Base-by-base conservation (phyloP, 2,329 filamentous ascomycete genomes). In the Botrytis squamosa region DNA sequence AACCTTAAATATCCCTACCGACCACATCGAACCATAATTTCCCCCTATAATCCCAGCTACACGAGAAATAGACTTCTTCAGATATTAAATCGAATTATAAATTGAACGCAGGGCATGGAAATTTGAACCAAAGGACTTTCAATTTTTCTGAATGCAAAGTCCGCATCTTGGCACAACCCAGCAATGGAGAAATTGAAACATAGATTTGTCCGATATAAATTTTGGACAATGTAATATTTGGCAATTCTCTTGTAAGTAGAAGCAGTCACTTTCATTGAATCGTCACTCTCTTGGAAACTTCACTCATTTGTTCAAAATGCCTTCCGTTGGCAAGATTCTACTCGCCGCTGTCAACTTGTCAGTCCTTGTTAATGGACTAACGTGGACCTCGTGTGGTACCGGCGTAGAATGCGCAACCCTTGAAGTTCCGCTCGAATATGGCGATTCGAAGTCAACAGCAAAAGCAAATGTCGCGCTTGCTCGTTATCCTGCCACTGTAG, bases 371-470 rank as follows among this genome's bases (percentile, higher is more conserved):
- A 69, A 57, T 10, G 66, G 66, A 5, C 40, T 69, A n/a, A 57
- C 66, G 22, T 75, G 74, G 74, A 67, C 72, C 36, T 59, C 74
- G n/a, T 75, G 74, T 16, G 74, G 72, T 20, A 74, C 72, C 0
- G 66, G 66, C 3, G 49, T 75, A 2, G 49, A 74, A 12, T 75
- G 74, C 25, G 42, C 74, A 59, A 71, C 70, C 7, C 63, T 75
- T 42, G 22, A 62, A 49, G 74, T 75, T 16, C 70, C 74, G 22
- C 71, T 75, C 12, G 74, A 75, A 60, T 75, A 74, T 72, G 66
- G 66, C 14, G 18, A 57, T 42, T 1, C 36, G 2, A 57, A 18
- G 14, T 57, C 49, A 4, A 57, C 49, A 5, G 49, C n/a, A 25
- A 69, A 42, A 16, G 66, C 66, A 2, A 69, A 10, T 18, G 33